A percentile compares a stretch with the other conserved stretches of the same genome.
phyloP scores from a whole-genome alignment of 805 yeast species.

The Metschnikowia colocasiae region DNA sequence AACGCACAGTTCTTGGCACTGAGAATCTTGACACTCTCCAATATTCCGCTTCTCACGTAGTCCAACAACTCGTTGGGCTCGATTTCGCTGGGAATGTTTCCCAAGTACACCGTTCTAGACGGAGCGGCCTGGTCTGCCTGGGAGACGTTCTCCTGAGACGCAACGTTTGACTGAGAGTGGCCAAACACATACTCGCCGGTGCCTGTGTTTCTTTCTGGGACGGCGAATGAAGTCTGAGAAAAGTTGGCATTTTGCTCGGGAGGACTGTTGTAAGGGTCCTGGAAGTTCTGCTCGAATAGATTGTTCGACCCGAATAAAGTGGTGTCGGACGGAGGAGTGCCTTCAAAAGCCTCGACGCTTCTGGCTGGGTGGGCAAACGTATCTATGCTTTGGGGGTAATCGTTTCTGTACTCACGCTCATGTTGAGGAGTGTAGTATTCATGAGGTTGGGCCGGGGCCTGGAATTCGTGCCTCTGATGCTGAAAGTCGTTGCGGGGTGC shows the following conservation, averaged over 20 bases:
- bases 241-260: constrained; percentile 1
- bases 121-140: constrained; percentile 40
- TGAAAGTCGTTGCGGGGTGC: not conserved
- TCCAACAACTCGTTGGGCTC: constrained; percentile 79
- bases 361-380: constrained; percentile 1
- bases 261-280: not conserved
- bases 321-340: not conserved
- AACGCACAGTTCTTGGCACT: constrained; percentile 88
- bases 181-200: not conserved
- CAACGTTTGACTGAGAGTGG: not conserved
- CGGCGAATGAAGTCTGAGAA: not conserved
- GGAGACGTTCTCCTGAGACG: not conserved
- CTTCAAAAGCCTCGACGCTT: not conserved
- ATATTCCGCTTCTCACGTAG: constrained; percentile 86
- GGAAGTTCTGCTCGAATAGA: not conserved
- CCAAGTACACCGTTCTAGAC: constrained; percentile 85
- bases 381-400: not conserved
- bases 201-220: not conserved
- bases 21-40: constrained; percentile 74
- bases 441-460: not conserved
- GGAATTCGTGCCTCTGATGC: not conserved
- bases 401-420: not conserved
- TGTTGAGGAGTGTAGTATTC: not conserved
- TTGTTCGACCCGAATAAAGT: not conserved
- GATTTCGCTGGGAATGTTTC: constrained; percentile 79